These are phyloP conservation scores for Salvia miltiorrhiza DNA, from an alignment of 257 asterid genomes.

Conservation along the genomic window DNA sequence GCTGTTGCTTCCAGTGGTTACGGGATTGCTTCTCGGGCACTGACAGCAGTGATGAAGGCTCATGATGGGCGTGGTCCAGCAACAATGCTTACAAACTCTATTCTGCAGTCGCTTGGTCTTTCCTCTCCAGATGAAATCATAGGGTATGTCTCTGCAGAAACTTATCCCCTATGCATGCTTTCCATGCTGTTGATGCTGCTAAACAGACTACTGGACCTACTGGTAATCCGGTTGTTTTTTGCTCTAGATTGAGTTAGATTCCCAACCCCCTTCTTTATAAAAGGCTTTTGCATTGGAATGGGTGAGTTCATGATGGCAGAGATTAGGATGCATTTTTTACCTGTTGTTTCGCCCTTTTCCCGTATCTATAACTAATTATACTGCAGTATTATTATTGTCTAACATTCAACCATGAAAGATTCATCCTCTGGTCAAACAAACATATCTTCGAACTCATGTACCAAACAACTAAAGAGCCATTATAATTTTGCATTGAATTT, in stretches of 20 bases:
- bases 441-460: not conserved
- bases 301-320: slow-evolving; percentile 1
- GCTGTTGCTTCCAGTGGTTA: slow-evolving; percentile 69
- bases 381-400: not conserved
- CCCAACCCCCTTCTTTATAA: not conserved
- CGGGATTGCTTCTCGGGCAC: slow-evolving; percentile 90
- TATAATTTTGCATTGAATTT: not conserved
- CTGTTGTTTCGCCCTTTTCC: not conserved
- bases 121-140: slow-evolving; percentile 89
- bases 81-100: slow-evolving; percentile 62
- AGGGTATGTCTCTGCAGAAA: slow-evolving; percentile 47
- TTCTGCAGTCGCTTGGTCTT: slow-evolving; percentile 70
- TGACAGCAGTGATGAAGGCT: slow-evolving; percentile 85
- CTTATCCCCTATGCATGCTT: slow-evolving; percentile 1
- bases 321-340: not conserved
- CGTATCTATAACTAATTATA: not conserved
- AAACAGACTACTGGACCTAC: not conserved
- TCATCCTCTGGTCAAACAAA: not conserved
- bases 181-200: not conserved
- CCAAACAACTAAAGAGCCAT: not conserved
- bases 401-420: not conserved
- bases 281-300: not conserved
- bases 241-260: not conserved
- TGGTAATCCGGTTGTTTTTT: not conserved
- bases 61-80: slow-evolving; percentile 94